phyloP scores from a whole-genome alignment of 1,139 yeast species.

The Suhomyces maxii region DNA sequence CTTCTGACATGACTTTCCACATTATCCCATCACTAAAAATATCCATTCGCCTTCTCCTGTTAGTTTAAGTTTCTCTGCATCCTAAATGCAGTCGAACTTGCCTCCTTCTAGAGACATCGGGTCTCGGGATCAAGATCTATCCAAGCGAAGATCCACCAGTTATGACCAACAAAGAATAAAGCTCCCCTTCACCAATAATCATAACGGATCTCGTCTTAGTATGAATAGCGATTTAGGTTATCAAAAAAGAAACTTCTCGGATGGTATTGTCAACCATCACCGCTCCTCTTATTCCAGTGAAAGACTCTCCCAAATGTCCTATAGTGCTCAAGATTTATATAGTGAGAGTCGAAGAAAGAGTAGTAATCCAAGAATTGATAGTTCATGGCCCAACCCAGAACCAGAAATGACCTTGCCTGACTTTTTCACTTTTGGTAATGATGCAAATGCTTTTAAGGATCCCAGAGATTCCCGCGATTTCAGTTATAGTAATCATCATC shows the following conservation, averaged over 20 bases:
- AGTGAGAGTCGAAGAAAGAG: neutral
- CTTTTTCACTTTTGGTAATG: slow-evolving; percentile 2
- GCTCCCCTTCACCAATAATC: slow-evolving; percentile 13
- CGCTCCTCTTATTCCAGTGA: slow-evolving; percentile 7
- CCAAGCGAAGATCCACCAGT: slow-evolving; percentile 29
- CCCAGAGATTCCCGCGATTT: neutral
- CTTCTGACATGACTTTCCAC: no score
- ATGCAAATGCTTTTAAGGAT: neutral
- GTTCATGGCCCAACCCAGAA: neutral
- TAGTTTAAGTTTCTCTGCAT: neutral
- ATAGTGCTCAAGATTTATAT: slow-evolving; percentile 10
- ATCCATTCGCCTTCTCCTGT: no score
- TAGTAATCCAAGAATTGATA: neutral
- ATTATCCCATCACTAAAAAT: no score
- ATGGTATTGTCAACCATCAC: slow-evolving; percentile 11
- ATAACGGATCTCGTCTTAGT: slow-evolving; percentile 13
- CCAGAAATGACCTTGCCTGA: slow-evolving; percentile 2
- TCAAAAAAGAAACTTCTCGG: slow-evolving; percentile 13
- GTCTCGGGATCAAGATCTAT: neutral
- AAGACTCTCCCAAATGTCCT: slow-evolving; percentile 6
- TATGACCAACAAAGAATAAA: slow-evolving; percentile 32
- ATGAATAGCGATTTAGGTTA: slow-evolving; percentile 8
- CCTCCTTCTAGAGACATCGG: neutral
- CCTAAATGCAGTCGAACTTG: neutral
- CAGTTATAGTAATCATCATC: neutral